Evolutionary conservation across 805 yeast genomes (phyloP).

Genomic region (Kuraishia piskuri): DNA sequence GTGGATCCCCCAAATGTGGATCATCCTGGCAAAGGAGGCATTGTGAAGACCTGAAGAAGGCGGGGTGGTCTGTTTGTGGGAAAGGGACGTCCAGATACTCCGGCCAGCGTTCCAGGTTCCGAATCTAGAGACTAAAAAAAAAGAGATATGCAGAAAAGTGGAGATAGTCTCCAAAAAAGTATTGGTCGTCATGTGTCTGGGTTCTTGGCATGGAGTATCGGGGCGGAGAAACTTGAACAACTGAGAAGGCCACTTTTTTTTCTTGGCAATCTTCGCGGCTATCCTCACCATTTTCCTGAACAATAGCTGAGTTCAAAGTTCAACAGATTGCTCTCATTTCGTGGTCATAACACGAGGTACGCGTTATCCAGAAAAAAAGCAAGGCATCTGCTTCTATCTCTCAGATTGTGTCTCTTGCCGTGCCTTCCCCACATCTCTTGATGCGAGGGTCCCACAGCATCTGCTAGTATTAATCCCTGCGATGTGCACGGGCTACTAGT

Average conservation of each 20-base stretch:
- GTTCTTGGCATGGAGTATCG: neutral
- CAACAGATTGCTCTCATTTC: neutral
- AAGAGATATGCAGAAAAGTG: neutral
- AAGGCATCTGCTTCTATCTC: neutral
- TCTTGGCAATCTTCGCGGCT: neutral
- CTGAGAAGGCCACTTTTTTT: neutral
- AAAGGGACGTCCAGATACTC: neutral
- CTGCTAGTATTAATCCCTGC: neutral
- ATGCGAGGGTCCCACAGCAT: neutral
- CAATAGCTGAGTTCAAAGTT: neutral
- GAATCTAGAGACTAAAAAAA: neutral
- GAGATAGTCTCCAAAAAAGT: neutral
- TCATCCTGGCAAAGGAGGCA: too few species aligned
- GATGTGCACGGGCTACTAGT: neutral
- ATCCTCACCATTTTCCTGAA: neutral
- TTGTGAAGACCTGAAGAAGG: neutral
- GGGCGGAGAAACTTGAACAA: neutral
- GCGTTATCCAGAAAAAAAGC: neutral
- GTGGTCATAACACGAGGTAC: neutral
- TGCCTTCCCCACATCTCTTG: neutral
- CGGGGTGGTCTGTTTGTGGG: neutral
- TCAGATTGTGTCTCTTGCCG: neutral
- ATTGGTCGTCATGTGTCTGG: neutral
- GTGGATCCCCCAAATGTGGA: neutral
- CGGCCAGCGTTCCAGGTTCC: neutral